phyloP scores from a whole-genome alignment of 2,329 filamentous ascomycete species.

The Beauveria asiatica region DNA sequence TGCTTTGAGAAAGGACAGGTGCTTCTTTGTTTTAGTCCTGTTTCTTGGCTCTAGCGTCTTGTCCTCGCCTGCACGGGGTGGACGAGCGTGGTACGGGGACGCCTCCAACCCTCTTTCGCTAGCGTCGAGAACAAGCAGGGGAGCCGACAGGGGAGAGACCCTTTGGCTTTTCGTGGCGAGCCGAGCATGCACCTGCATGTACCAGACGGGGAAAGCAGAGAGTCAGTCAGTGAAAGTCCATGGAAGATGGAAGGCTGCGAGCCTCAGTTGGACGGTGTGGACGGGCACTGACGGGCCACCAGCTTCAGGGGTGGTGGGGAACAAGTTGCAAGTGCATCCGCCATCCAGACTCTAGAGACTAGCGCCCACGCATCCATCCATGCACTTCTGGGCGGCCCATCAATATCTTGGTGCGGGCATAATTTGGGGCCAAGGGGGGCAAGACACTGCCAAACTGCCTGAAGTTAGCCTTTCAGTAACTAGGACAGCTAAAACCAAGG shows the following conservation, averaged over 20 bases:
- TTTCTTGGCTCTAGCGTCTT: slow-evolving; percentile 8
- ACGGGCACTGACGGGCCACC: neutral
- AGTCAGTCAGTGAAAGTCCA: neutral
- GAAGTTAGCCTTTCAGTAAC: neutral
- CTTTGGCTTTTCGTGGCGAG: neutral
- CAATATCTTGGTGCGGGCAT: too few relatives aligned
- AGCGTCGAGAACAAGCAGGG: slow-evolving; percentile 1
- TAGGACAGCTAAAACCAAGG: neutral
- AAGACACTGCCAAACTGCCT: neutral
- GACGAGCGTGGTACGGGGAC: slow-evolving; percentile 4
- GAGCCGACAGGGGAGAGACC: slow-evolving; percentile 2
- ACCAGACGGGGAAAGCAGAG: neutral
- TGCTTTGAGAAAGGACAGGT: neutral
- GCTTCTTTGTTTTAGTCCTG: slow-evolving; percentile 9
- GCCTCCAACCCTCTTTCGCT: neutral
- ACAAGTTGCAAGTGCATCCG: neutral
- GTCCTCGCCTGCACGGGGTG: neutral
- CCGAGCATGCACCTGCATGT: neutral
- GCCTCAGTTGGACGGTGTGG: neutral
- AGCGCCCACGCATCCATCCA: too few relatives aligned
- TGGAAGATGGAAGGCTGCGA: neutral
- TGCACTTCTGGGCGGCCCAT: too few relatives aligned
- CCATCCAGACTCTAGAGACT: neutral
- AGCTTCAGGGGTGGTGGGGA: slow-evolving; percentile 9
- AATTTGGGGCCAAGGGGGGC: neutral